Evolutionary conservation across 1,284 basidiomycete genomes (phyloP).

Genomic region (Serendipita sp.): DNA sequence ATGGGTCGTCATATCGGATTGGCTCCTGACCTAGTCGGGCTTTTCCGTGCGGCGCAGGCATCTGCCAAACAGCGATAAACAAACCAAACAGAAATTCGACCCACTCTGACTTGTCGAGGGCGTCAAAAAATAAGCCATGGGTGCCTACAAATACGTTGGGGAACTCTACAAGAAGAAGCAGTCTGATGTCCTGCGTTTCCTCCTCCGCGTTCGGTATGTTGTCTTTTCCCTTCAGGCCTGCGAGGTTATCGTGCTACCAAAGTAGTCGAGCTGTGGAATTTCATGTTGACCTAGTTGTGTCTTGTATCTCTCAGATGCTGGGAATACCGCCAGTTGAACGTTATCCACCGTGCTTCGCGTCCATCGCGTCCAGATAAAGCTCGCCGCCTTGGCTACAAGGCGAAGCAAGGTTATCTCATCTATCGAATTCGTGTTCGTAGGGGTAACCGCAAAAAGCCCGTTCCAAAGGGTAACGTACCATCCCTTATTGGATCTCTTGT

Average conservation of each 20-base stretch:
- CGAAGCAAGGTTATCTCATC: slow-evolving; percentile 98
- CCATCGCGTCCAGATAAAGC: slow-evolving; percentile 99
- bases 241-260: background rate
- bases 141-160: slow-evolving; percentile 94
- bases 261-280: background rate
- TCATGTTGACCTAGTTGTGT: slow-evolving; percentile 1
- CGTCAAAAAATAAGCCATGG: slow-evolving; percentile 34
- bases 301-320: slow-evolving; percentile 57
- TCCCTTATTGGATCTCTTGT: background rate
- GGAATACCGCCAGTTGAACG: slow-evolving; percentile 97
- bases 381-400: slow-evolving; percentile 96
- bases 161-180: slow-evolving; percentile 95
- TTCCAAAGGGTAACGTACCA: slow-evolving; percentile 67
- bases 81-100: background rate
- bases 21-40: background rate
- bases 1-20: no score
- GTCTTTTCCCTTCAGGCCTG: background rate
- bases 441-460: slow-evolving; percentile 99
- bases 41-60: background rate
- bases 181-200: slow-evolving; percentile 95
- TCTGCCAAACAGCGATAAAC: background rate
- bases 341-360: slow-evolving; percentile 94
- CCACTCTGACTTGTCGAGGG: background rate
- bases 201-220: slow-evolving; percentile 85
- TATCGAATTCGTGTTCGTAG: slow-evolving; percentile 96